Conservation (phyloP, 495 filamentous ascomycete species). For the Talaromyces liani region DNA sequence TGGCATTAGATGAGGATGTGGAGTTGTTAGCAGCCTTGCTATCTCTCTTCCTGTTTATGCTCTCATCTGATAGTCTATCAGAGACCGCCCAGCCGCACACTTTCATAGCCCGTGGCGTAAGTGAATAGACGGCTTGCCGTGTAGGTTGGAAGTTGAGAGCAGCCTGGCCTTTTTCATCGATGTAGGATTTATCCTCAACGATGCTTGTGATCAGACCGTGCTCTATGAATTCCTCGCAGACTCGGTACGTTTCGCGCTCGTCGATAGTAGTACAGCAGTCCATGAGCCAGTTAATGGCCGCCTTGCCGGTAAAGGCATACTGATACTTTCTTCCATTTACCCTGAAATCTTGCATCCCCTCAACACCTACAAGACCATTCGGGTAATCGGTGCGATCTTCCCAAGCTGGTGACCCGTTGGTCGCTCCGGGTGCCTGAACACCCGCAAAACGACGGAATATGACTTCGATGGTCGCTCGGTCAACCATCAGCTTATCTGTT, state of each 20-base stretch:
- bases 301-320: slow-evolving; percentile 71
- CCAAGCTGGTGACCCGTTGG: slow-evolving; percentile 48
- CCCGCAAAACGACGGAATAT: slow-evolving; percentile 77
- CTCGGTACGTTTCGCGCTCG: slow-evolving; percentile 63
- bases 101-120: slow-evolving; percentile 63
- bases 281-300: slow-evolving; percentile 77
- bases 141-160: slow-evolving; percentile 61
- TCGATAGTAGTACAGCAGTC: slow-evolving; percentile 85
- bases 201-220: slow-evolving; percentile 58
- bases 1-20: not conserved
- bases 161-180: slow-evolving; percentile 40
- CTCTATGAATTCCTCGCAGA: slow-evolving; percentile 62
- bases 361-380: slow-evolving; percentile 73
- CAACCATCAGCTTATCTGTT: slow-evolving; percentile 71
- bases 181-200: slow-evolving; percentile 52
- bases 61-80: slow-evolving; percentile 22
- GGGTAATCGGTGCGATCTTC: slow-evolving; percentile 76
- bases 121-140: slow-evolving; percentile 68
- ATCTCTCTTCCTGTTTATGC: slow-evolving; percentile 40
- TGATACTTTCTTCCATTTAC: slow-evolving; percentile 46
- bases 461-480: slow-evolving; percentile 73
- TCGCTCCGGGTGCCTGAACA: slow-evolving; percentile 65
- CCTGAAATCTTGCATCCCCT: slow-evolving; percentile 66
- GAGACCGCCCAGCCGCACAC: slow-evolving; percentile 47
- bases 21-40: slow-evolving; percentile 27